Conservation (phyloP, 225 moss, liverwort and hornwort genomes). For the Physcomitrellopsis africana region DNA sequence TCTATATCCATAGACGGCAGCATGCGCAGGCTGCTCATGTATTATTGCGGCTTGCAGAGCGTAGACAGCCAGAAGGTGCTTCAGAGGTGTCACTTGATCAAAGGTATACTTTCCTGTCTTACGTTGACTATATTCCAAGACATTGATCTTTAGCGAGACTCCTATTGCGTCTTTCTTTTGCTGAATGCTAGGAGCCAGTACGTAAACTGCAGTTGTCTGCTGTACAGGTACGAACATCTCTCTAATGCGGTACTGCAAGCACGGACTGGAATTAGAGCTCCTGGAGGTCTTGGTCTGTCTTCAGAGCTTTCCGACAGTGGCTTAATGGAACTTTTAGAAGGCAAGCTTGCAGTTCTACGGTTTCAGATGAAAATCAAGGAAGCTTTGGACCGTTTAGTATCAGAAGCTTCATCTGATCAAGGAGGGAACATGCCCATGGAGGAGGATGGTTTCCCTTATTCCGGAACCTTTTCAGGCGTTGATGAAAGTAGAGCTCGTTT, state of each 20-base stretch:
- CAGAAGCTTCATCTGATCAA: conserved; percentile 46
- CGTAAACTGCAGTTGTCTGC: background rate
- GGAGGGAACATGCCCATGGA: conserved; percentile 55
- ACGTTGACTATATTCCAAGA: background rate
- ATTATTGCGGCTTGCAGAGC: conserved; percentile 87
- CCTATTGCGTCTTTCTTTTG: background rate
- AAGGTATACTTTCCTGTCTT: conserved; percentile 45
- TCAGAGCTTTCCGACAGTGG: conserved; percentile 96
- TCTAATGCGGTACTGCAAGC: conserved; percentile 97
- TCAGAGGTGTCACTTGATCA: conserved; percentile 71
- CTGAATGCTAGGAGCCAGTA: background rate
- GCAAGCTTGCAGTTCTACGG: conserved; percentile 92
- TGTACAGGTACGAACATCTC: conserved; percentile 84
- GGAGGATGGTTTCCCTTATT: conserved; percentile 61
- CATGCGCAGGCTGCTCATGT: conserved; percentile 99
- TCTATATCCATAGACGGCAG: conserved; percentile 88
- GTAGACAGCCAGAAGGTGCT: conserved; percentile 76
- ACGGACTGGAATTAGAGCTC: conserved; percentile 81
- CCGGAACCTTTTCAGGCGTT: conserved; percentile 45
- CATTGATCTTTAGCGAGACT: background rate
- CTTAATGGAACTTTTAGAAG: conserved; percentile 90
- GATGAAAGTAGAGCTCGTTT: conserved; percentile 54
- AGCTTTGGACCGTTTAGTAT: conserved; percentile 65
- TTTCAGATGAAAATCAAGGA: conserved; percentile 92
- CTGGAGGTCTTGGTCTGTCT: conserved; percentile 77